Percentiles rank a stretch among this genome's conserved stretches.
These are phyloP conservation scores for Byssochlamys sp. DNA, from an alignment of 2,329 filamentous ascomycete genomes.

Conservation along the genomic window DNA sequence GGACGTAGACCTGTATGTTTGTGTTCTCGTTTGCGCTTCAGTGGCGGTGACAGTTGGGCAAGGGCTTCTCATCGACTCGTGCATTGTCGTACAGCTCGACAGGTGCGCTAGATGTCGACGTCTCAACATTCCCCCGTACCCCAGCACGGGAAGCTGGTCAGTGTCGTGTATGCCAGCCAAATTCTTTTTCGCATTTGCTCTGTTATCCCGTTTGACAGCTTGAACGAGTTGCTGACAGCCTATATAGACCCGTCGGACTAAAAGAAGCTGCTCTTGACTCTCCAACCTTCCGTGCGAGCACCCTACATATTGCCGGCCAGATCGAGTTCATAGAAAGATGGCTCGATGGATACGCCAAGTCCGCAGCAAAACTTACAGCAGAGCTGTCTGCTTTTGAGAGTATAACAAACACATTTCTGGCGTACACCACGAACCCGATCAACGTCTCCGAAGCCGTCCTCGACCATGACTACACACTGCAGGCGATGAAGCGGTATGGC, in stretches of 20 bases:
- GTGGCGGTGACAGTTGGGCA: not conserved
- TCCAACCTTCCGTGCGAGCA: slow-evolving; percentile 82
- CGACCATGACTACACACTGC: slow-evolving; percentile 87
- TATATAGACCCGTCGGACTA: slow-evolving; percentile 62
- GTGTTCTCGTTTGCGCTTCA: not conserved
- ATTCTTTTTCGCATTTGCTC: not conserved
- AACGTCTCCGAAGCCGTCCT: slow-evolving; percentile 72
- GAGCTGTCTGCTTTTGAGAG: slow-evolving; percentile 69
- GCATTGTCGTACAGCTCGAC: slow-evolving; percentile 24
- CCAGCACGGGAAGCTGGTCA: slow-evolving; percentile 37
- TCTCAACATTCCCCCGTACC: slow-evolving; percentile 27
- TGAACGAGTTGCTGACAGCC: slow-evolving; percentile 8
- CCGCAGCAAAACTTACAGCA: slow-evolving; percentile 51
- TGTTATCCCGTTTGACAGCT: not conserved
- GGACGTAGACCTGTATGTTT: not conserved
- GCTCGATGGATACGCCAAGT: slow-evolving; percentile 64
- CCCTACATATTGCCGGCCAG: slow-evolving; percentile 81
- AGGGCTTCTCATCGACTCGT: slow-evolving; percentile 6
- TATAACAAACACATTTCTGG: slow-evolving; percentile 65
- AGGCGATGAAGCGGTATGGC: slow-evolving; percentile 73
- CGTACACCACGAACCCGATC: slow-evolving; percentile 62
- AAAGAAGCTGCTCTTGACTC: slow-evolving; percentile 95
- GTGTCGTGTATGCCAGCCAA: slow-evolving; percentile 32
- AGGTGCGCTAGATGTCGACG: slow-evolving; percentile 33
- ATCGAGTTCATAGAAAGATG: slow-evolving; percentile 84